Evolutionary conservation across 192 early-diverging fungal species (phyloP).

Genomic region (Allomyces javanicus): DNA sequence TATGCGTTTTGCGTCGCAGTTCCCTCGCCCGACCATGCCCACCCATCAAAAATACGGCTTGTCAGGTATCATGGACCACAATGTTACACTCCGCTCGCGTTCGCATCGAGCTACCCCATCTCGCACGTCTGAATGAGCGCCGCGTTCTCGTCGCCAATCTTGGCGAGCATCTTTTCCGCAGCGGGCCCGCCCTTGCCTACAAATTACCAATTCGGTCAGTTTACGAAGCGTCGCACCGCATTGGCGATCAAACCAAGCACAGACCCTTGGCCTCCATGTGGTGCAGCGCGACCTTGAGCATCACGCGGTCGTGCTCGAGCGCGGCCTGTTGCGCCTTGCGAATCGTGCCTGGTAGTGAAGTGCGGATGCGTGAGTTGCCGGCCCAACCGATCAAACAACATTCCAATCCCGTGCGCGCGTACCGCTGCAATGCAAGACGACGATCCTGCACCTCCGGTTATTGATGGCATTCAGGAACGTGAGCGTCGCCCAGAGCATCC

Average conservation of each 20-base stretch:
- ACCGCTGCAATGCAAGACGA: conserved; percentile 8
- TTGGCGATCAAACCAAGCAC: too few species aligned
- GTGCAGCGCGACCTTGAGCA: background rate
- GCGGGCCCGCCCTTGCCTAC: background rate
- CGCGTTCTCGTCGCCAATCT: background rate
- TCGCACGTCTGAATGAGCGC: background rate
- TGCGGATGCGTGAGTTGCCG: background rate
- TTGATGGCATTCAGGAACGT: conserved; percentile 8
- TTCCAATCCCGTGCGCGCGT: background rate
- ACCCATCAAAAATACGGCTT: too few species aligned
- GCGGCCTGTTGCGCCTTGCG: background rate
- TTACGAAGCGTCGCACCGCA: too few species aligned
- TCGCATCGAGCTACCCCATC: background rate
- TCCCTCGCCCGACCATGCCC: too few species aligned
- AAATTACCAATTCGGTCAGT: too few species aligned
- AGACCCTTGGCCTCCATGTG: background rate
- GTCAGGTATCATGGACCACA: too few species aligned
- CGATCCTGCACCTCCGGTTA: conserved; percentile 5
- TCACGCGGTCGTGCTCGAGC: background rate
- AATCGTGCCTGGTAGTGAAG: background rate
- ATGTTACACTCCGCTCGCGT: too few species aligned
- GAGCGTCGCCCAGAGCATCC: conserved; percentile 12
- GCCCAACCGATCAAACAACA: background rate
- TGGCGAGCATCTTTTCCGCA: background rate
- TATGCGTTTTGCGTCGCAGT: too few species aligned